Conservation (phyloP, 2,329 filamentous ascomycete species). For the Aspergillus vadensis region DNA sequence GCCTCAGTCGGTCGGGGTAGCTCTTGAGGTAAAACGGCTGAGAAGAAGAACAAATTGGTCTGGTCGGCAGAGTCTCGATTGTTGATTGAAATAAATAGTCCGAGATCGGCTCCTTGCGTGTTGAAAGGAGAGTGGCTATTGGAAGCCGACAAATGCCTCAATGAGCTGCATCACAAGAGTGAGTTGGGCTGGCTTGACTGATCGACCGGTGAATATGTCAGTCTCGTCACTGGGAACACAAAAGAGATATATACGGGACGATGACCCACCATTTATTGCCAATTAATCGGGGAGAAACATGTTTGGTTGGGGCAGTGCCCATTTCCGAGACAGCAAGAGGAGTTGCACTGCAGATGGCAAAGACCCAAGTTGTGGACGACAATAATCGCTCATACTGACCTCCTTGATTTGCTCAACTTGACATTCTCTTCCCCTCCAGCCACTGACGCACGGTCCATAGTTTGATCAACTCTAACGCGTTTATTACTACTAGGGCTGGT, state of each 20-base stretch:
- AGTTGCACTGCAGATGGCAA: conserved; percentile 3
- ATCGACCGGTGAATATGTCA: not conserved
- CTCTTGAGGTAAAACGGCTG: not conserved
- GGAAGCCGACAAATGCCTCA: conserved; percentile 12
- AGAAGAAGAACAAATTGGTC: not conserved
- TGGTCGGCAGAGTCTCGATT: not conserved
- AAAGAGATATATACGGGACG: not conserved
- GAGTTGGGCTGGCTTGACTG: not conserved
- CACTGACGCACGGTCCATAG: conserved; percentile 11
- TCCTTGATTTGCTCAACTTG: not conserved
- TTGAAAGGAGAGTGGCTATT: conserved; percentile 2
- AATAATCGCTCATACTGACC: conserved; percentile 11
- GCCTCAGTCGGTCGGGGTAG: not conserved
- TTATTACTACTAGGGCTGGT: too few relatives aligned
- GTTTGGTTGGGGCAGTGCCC: not conserved
- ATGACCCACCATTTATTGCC: not conserved
- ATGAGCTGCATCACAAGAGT: not conserved
- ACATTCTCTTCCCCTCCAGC: not conserved
- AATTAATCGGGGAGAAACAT: not conserved
- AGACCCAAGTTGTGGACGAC: conserved; percentile 1
- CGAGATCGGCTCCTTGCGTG: not conserved
- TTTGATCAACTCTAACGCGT: conserved; percentile 1
- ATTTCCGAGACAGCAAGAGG: too few relatives aligned
- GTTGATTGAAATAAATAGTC: not conserved
- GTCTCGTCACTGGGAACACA: not conserved